A percentile compares a stretch with the other conserved stretches of the same genome.
These are phyloP conservation scores for Vaccinium corymbosum DNA, from an alignment of 148 eudicot genomes.

Conservation along the genomic window DNA sequence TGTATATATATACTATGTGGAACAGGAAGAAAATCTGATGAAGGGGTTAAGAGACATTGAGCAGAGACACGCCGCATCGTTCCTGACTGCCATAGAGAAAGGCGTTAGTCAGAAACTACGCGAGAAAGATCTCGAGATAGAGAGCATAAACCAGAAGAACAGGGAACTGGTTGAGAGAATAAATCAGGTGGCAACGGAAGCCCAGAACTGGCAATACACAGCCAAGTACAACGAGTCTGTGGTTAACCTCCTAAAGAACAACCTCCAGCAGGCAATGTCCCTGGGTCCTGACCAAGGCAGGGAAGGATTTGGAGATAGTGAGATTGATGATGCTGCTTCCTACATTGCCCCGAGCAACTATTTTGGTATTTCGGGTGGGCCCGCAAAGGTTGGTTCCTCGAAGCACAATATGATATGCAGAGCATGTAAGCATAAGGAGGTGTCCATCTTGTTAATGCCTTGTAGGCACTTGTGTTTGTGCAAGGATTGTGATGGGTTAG, in stretches of 20 bases:
- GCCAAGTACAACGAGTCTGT: constrained; percentile 89
- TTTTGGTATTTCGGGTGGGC: constrained; percentile 30
- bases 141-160: constrained; percentile 70
- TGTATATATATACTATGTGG: constrained; percentile 2
- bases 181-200: constrained; percentile 70
- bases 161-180: constrained; percentile 63
- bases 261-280: constrained; percentile 70
- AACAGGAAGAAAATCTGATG: constrained; percentile 68
- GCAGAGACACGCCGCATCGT: constrained; percentile 70
- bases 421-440: constrained; percentile 20
- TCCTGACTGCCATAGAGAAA: constrained; percentile 60
- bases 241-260: constrained; percentile 55
- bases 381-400: constrained; percentile 27
- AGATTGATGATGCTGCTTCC: constrained; percentile 73
- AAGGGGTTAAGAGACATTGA: constrained; percentile 70
- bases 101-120: constrained; percentile 57
- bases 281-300: constrained; percentile 59
- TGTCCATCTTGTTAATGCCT: constrained; percentile 22
- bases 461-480: constrained; percentile 26
- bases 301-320: constrained; percentile 86
- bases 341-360: constrained; percentile 51
- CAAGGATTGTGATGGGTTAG: constrained; percentile 13
- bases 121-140: constrained; percentile 69
- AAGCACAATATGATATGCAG: constrained; percentile 34
- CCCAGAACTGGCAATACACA: constrained; percentile 75